phyloP scores from a whole-genome alignment of 768 basidiomycete species.

The Tephrocybe rancida region DNA sequence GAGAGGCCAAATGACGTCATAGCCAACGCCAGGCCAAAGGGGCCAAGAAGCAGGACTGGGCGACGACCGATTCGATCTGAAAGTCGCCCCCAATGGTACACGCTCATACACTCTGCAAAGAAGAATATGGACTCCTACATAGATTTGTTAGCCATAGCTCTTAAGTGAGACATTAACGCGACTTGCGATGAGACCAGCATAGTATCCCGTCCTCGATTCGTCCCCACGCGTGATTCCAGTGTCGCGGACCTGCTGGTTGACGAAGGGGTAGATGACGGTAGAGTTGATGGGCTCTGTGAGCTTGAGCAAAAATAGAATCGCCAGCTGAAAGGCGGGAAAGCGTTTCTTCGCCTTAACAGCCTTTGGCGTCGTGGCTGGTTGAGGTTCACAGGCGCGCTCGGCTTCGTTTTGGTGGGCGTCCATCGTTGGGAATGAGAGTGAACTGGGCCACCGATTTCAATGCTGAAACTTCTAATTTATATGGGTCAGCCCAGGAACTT shows the following conservation, averaged over 20 bases:
- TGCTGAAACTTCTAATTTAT: background rate
- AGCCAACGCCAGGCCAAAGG: constrained; percentile 30
- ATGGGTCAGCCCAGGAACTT: background rate
- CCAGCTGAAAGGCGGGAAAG: constrained; percentile 29
- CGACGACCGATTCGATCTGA: constrained; percentile 39
- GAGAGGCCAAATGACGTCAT: constrained; percentile 38
- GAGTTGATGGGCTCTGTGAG: constrained; percentile 31
- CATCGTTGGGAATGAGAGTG: background rate
- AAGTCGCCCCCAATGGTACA: constrained; percentile 35
- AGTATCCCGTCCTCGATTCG: constrained; percentile 44
- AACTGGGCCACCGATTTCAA: background rate
- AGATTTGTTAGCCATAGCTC: background rate
- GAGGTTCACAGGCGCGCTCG: background rate
- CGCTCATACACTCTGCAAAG: constrained; percentile 33
- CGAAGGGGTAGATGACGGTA: constrained; percentile 46
- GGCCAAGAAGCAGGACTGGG: constrained; percentile 35
- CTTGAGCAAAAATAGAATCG: constrained; percentile 34
- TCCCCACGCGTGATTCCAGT: constrained; percentile 44
- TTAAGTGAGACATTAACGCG: background rate
- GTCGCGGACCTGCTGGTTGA: constrained; percentile 43
- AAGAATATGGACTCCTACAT: constrained; percentile 41
- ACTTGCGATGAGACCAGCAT: constrained; percentile 47
- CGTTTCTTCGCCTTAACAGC: constrained; percentile 7
- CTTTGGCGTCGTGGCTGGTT: background rate
- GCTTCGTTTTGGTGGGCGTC: constrained; percentile 8